Conservation (phyloP, 768 basidiomycete genomes). For the Trametes elegans region DNA sequence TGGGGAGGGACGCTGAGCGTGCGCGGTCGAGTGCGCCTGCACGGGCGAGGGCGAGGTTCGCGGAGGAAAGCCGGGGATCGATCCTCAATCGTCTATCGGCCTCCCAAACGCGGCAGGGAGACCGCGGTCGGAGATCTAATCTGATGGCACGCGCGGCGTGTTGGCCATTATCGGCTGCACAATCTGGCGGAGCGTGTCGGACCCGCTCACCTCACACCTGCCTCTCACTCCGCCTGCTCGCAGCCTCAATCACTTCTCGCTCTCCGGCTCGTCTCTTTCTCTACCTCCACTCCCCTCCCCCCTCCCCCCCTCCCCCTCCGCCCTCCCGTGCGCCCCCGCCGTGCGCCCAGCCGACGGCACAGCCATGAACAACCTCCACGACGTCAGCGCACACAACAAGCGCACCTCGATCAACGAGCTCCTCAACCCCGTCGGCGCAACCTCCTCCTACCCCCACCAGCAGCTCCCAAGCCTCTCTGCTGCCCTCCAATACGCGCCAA, state of each 20-base stretch:
- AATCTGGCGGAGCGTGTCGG: constrained; percentile 15
- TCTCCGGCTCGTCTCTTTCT: background rate
- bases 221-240: background rate
- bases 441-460: constrained; percentile 32
- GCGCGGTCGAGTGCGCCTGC: too few species aligned
- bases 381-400: constrained; percentile 37
- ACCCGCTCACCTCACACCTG: background rate
- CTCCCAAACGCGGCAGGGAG: background rate
- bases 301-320: background rate
- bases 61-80: constrained; percentile 12
- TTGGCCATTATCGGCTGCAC: constrained; percentile 2
- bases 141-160: constrained; percentile 11
- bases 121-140: constrained; percentile 16
- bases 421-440: constrained; percentile 44
- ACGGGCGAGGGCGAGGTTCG: too few species aligned
- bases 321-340: constrained; percentile 11
- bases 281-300: background rate
- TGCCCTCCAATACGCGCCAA: constrained; percentile 27
- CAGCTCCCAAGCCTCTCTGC: constrained; percentile 24
- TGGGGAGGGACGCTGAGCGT: too few species aligned
- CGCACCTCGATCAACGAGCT: constrained; percentile 51
- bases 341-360: background rate
- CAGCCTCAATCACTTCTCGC: background rate
- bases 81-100: too few species aligned
- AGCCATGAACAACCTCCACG: constrained; percentile 40